phyloP scores from a whole-genome alignment of 768 basidiomycete genomes.

The Melanogaster broomeanus region DNA sequence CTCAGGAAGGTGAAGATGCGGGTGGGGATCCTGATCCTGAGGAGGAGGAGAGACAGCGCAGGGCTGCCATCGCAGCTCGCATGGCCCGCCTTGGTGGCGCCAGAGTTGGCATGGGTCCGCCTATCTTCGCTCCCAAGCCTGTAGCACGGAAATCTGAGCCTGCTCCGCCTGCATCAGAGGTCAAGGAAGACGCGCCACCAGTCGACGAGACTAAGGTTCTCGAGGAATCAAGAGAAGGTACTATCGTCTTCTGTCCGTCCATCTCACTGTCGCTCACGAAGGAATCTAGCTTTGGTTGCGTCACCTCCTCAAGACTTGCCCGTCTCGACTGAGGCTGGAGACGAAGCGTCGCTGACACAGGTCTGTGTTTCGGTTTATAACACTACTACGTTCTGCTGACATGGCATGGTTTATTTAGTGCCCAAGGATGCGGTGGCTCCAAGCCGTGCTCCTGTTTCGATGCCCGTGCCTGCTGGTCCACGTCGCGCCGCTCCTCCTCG shows the following conservation, averaged over 20 bases:
- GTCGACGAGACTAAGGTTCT: conserved; percentile 5
- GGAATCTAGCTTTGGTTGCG: conserved; percentile 9
- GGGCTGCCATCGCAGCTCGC: conserved; percentile 86
- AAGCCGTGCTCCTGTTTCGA: conserved; percentile 49
- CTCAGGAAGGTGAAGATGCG: conserved; percentile 21
- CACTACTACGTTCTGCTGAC: conserved; percentile 10
- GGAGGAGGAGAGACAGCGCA: conserved; percentile 70
- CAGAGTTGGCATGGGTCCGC: conserved; percentile 76
- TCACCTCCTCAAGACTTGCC: conserved; percentile 15
- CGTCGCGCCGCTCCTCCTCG: conserved; percentile 76
- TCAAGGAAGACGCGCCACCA: conserved; percentile 21
- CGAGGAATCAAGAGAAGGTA: conserved; percentile 23
- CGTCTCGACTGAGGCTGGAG: background rate
- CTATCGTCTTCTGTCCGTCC: background rate
- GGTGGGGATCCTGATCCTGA: conserved; percentile 49
- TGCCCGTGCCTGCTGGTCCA: conserved; percentile 76
- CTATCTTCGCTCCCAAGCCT: conserved; percentile 64
- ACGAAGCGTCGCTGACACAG: conserved; percentile 13
- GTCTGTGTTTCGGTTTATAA: conserved; percentile 6
- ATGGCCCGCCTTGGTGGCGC: conserved; percentile 93
- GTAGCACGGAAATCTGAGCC: conserved; percentile 33
- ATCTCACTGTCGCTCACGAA: conserved; percentile 8
- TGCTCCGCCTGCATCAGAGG: conserved; percentile 16
- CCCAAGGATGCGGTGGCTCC: conserved; percentile 28
- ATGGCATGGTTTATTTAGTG: conserved; percentile 13